A percentile compares a stretch with the other conserved stretches of the same genome.
Evolutionary conservation across 352 stramenopile species (phyloP).

Genomic region (Thalassiosira ordinaria): DNA sequence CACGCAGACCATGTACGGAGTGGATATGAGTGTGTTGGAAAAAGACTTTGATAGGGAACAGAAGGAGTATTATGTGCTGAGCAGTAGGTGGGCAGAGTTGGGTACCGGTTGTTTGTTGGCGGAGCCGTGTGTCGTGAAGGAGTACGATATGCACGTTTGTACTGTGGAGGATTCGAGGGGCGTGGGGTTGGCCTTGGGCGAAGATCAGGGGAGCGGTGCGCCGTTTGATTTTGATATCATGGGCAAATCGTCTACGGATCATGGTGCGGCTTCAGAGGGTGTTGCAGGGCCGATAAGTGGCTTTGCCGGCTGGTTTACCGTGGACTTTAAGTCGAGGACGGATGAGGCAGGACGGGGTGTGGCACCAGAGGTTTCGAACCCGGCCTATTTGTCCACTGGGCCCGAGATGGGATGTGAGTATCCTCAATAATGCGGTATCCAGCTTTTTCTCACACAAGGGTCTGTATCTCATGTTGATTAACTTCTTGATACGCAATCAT

Average conservation of each 20-base stretch:
- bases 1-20: conserved; percentile 95
- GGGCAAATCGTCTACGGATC: conserved; percentile 18
- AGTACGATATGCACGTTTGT: conserved; percentile 88
- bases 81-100: conserved; percentile 87
- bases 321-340: conserved; percentile 91
- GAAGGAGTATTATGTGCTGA: conserved; percentile 94
- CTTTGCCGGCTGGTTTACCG: conserved; percentile 98
- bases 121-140: conserved; percentile 79
- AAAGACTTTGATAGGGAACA: conserved; percentile 91
- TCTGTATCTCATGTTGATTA: too few species aligned
- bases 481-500: conserved; percentile 85
- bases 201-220: conserved; percentile 55
- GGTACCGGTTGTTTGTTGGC: conserved; percentile 71
- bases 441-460: too few species aligned
- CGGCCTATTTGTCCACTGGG: conserved; percentile 85
- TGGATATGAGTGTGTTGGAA: conserved; percentile 93
- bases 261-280: conserved; percentile 30
- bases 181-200: conserved; percentile 57
- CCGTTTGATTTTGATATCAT: conserved; percentile 82
- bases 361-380: conserved; percentile 72
- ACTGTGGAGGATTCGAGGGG: conserved; percentile 85
- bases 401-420: conserved; percentile 84
- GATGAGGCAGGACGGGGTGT: conserved; percentile 82
- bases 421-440: too few species aligned
- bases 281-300: conserved; percentile 91